A percentile compares a stretch with the other conserved stretches of the same genome.
Conservation (phyloP, 2,329 filamentous ascomycete genomes). For the Verticillium isaacii region DNA sequence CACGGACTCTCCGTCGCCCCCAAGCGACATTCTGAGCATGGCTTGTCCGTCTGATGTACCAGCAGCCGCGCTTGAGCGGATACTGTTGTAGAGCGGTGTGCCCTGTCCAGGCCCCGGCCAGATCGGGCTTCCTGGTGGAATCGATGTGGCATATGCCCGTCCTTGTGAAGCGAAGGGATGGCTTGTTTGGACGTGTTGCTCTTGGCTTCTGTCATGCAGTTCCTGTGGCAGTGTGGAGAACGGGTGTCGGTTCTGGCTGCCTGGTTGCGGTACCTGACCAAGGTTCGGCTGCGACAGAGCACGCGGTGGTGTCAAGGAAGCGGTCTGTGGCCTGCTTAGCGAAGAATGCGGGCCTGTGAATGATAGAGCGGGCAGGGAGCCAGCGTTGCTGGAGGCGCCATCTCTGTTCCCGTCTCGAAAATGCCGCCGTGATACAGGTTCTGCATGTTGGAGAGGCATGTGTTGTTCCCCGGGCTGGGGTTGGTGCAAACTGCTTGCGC, state of each 20-base stretch:
- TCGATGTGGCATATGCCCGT: conserved; percentile 4
- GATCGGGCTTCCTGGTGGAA: conserved; percentile 14
- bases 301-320: conserved; percentile 22
- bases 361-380: neutral
- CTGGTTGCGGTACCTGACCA: conserved; percentile 15
- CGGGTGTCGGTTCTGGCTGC: neutral
- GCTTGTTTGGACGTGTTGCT: conserved; percentile 5
- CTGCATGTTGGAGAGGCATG: conserved; percentile 1
- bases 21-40: conserved; percentile 17
- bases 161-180: conserved; percentile 1
- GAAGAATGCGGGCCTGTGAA: conserved; percentile 9
- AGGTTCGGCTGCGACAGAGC: conserved; percentile 30
- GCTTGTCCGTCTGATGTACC: conserved; percentile 11
- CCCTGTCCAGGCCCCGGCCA: conserved; percentile 18
- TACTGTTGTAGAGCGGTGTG: conserved; percentile 17
- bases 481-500: neutral
- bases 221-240: conserved; percentile 10
- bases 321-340: conserved; percentile 13
- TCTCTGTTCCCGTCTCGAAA: neutral
- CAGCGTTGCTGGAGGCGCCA: neutral
- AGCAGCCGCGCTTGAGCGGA: conserved; percentile 9
- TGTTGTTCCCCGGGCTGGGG: neutral
- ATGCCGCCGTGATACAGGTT: neutral
- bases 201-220: conserved; percentile 3
- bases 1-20: conserved; percentile 28